Evolutionary conservation across 768 basidiomycete genomes (phyloP).

Genomic region (Trametes gibbosa): DNA sequence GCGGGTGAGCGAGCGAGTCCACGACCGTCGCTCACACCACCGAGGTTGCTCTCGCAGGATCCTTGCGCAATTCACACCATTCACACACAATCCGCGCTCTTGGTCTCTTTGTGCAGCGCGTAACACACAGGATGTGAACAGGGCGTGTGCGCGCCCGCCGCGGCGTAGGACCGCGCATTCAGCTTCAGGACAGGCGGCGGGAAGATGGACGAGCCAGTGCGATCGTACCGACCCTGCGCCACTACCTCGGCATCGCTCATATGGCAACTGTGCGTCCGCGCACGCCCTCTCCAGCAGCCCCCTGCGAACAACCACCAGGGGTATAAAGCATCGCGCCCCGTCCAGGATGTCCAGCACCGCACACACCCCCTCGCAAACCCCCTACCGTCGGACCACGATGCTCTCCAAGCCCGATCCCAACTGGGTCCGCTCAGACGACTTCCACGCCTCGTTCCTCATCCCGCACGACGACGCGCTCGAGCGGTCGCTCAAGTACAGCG

Average conservation of each 20-base stretch:
- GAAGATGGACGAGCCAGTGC: neutral
- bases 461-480: constrained; percentile 43
- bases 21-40: constrained; percentile 1
- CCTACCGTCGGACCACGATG: constrained; percentile 1
- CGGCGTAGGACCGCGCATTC: neutral
- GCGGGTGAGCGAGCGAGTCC: neutral
- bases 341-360: constrained; percentile 2
- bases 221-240: constrained; percentile 2
- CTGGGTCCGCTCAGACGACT: constrained; percentile 53
- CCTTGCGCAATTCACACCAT: neutral
- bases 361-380: neutral
- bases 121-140: neutral
- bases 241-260: neutral
- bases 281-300: neutral
- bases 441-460: constrained; percentile 56
- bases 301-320: constrained; percentile 4
- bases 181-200: constrained; percentile 3
- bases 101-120: neutral
- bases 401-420: constrained; percentile 25
- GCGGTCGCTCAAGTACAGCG: constrained; percentile 38
- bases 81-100: neutral
- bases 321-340: constrained; percentile 5
- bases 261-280: neutral
- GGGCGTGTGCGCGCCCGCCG: constrained; percentile 1
- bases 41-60: neutral